phyloP scores from a whole-genome alignment of 1,284 basidiomycete species.

The Ustilago nuda region DNA sequence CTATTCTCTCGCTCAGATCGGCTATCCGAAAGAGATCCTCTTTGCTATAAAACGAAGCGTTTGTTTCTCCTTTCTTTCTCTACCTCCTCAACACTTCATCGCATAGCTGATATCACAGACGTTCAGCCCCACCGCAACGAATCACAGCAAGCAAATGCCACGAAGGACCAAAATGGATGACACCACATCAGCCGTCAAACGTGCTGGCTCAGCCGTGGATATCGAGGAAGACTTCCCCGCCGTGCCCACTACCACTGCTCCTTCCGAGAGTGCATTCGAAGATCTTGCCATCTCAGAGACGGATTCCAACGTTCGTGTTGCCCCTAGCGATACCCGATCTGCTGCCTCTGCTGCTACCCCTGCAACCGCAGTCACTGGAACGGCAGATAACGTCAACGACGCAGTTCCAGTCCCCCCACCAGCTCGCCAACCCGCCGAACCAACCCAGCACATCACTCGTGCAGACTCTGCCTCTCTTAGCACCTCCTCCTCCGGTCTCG shows the following conservation, averaged over 20 bases:
- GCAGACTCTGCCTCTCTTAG: constrained; percentile 38
- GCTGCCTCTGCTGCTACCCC: constrained; percentile 1
- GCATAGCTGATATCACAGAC: background rate
- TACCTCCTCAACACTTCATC: background rate
- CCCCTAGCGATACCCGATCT: constrained; percentile 14
- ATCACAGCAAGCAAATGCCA: constrained; percentile 6
- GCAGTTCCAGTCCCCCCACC: constrained; percentile 23
- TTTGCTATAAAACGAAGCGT: background rate
- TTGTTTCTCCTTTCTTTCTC: background rate
- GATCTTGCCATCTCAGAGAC: constrained; percentile 39
- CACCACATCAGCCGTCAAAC: constrained; percentile 19
- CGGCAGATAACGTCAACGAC: constrained; percentile 11
- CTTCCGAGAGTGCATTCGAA: constrained; percentile 35
- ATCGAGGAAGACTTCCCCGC: constrained; percentile 41
- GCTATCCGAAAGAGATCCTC: background rate
- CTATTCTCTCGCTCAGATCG: background rate
- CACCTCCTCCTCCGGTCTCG: constrained; percentile 40
- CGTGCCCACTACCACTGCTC: constrained; percentile 39
- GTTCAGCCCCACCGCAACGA: background rate
- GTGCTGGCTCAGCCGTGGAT: constrained; percentile 42
- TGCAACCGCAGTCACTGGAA: background rate
- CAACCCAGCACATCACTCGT: constrained; percentile 7
- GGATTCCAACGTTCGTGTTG: constrained; percentile 39
- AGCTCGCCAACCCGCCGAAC: constrained; percentile 25
- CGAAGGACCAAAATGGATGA: constrained; percentile 23